Conservation (phyloP, 2,329 filamentous ascomycete genomes). For the Periconia sp. region DNA sequence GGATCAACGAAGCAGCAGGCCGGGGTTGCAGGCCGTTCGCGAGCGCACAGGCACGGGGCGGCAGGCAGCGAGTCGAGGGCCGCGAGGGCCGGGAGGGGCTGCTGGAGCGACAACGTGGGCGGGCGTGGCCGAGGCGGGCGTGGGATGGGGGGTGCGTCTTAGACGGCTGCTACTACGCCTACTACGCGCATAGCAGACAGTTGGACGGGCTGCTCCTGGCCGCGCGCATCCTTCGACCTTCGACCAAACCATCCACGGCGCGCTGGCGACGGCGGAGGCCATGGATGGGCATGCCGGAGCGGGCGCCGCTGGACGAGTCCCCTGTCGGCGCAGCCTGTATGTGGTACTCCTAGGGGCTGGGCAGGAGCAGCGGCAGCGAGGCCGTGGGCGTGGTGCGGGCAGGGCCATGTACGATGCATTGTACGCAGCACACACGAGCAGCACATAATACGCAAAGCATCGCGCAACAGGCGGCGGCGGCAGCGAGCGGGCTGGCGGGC, state of each 20-base stretch:
- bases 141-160: slow-evolving; percentile 2
- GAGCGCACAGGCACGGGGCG: slow-evolving; percentile 3
- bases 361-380: no score
- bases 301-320: neutral
- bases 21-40: slow-evolving; percentile 11
- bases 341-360: no score
- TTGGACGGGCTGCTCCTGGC: no score
- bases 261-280: neutral
- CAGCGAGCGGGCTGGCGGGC: slow-evolving; percentile 27
- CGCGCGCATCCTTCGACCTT: no score
- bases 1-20: slow-evolving; percentile 11
- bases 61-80: neutral
- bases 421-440: no score
- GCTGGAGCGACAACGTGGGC: slow-evolving; percentile 15
- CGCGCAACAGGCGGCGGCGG: slow-evolving; percentile 3
- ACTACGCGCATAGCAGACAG: no score
- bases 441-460: neutral
- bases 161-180: no score
- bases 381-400: no score
- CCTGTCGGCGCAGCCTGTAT: no score
- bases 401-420: no score
- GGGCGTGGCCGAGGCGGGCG: slow-evolving; percentile 11
- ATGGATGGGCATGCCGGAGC: slow-evolving; percentile 1
- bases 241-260: no score
- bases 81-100: slow-evolving; percentile 1